These are phyloP conservation scores for Penicillium decumbens DNA, from an alignment of 2,329 filamentous ascomycete species.

Conservation along the genomic window DNA sequence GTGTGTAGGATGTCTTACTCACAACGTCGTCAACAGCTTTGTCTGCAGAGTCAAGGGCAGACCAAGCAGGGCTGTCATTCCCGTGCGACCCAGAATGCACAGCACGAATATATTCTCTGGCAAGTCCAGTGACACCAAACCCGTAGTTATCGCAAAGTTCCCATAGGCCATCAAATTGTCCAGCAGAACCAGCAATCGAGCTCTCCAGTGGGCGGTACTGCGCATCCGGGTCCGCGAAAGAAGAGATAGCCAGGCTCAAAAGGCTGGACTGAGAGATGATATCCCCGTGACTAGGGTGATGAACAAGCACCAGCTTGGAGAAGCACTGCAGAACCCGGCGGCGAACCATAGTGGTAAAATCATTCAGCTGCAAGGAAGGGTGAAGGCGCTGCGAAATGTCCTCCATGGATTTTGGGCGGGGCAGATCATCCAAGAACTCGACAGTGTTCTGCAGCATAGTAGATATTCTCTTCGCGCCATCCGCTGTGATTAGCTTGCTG, in stretches of 20 bases:
- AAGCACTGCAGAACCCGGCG: slow-evolving; percentile 93
- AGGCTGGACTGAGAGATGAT: slow-evolving; percentile 86
- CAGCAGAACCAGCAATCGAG: slow-evolving; percentile 84
- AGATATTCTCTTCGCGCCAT: slow-evolving; percentile 88
- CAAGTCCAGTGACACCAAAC: slow-evolving; percentile 84
- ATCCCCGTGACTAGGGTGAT: slow-evolving; percentile 78
- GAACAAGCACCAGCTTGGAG: slow-evolving; percentile 81
- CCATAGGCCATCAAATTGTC: slow-evolving; percentile 90
- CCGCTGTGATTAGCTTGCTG: slow-evolving; percentile 80
- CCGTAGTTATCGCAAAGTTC: slow-evolving; percentile 91
- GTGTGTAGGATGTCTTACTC: slow-evolving; percentile 16
- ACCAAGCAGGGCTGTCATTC: slow-evolving; percentile 47
- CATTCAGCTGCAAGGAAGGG: slow-evolving; percentile 79
- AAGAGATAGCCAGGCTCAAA: slow-evolving; percentile 79
- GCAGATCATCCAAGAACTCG: slow-evolving; percentile 78
- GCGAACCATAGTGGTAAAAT: slow-evolving; percentile 89
- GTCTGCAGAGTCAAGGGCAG: slow-evolving; percentile 36
- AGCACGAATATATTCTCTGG: slow-evolving; percentile 69
- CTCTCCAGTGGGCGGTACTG: slow-evolving; percentile 74
- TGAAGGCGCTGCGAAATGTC: slow-evolving; percentile 79
- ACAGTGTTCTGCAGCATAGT: slow-evolving; percentile 94
- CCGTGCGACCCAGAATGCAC: slow-evolving; percentile 66
- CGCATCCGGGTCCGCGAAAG: slow-evolving; percentile 85
- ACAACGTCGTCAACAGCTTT: slow-evolving; percentile 42
- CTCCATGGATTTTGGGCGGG: slow-evolving; percentile 76